Base-by-base conservation (phyloP, 108 stramenopile species). In the Nitzschia sp. region DNA sequence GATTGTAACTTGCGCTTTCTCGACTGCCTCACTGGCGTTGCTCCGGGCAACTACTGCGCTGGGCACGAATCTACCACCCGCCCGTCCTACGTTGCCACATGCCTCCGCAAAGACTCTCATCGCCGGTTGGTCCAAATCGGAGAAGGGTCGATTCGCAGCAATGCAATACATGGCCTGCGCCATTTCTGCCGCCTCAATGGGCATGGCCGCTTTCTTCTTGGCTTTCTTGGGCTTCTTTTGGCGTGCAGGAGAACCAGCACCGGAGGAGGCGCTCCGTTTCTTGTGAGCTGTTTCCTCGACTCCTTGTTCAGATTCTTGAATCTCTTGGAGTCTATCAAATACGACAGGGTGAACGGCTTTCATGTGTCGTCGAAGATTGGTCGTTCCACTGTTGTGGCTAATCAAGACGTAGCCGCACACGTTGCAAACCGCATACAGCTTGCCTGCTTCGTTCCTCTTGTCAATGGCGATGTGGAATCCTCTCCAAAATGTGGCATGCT, bases 371-470 rank as follows among this genome's bases (percentile, higher is more conserved):
- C 55, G 55, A 30, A 57, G 55, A 26, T 57, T 57, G 28, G 55
- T 57, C 11, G 55, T 57, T 17, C 55, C 55, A 57, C 59, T 60
- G 36, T 60, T 60, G 36, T 60, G 59, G n/a, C 38, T 36, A 13
- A 60, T 60, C 38, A 41, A 36, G n/a, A 60, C 59, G 38, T 60
- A n/a, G n/a, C 59, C 59, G 33, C 59, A 44, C 36, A 44, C 5
- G 59, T 60, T 36, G 38, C 38, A 44, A 35, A 60, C 38, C 30
- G 59, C 59, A 6, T 41, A 44, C n/a, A 36, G 36, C 33, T 60
- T 36, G 34, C 19, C n/a, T 4, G 19, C 34, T 6, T 6, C 2
- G 22, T 60, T 60, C 2, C 34, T 32, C 17, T 60, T 16, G 21
- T 57, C 55, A 15, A 28, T 27, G 25, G 55, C 55, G 17, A 57